Evolutionary conservation across 2,329 filamentous ascomycete genomes (phyloP).

Genomic region (Chalara sp.): DNA sequence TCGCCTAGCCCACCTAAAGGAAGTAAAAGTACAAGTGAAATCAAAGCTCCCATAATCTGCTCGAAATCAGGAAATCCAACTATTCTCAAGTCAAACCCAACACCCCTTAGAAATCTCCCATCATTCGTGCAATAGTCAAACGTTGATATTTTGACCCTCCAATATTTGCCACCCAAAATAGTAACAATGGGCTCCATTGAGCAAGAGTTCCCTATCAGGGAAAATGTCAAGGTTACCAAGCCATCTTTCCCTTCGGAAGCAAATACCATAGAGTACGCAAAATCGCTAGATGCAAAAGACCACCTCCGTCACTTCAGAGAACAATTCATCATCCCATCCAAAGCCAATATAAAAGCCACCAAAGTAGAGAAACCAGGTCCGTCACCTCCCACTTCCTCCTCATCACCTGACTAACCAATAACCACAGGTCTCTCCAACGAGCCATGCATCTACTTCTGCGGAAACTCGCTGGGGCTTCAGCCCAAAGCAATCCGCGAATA

Average conservation of each 20-base stretch:
- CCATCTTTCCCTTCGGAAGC: constrained; percentile 42
- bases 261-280: constrained; percentile 41
- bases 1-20: too few relatives aligned
- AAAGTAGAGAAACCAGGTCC: constrained; percentile 38
- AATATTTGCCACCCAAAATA: neutral
- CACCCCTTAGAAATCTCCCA: too few relatives aligned
- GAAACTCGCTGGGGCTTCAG: constrained; percentile 83
- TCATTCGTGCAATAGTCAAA: too few relatives aligned
- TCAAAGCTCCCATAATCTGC: too few relatives aligned
- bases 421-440: constrained; percentile 24
- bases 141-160: too few relatives aligned
- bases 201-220: constrained; percentile 2
- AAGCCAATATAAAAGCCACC: constrained; percentile 60
- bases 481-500: constrained; percentile 61
- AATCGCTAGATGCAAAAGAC: constrained; percentile 53
- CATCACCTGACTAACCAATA: constrained; percentile 11
- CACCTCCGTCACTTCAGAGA: constrained; percentile 53
- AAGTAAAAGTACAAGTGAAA: too few relatives aligned
- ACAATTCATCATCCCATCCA: constrained; percentile 74
- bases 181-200: constrained; percentile 22
- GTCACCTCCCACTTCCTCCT: constrained; percentile 1
- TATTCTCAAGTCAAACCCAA: too few relatives aligned
- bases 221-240: constrained; percentile 10
- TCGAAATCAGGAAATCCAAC: too few relatives aligned
- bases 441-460: constrained; percentile 72